phyloP scores from a whole-genome alignment of 2,329 filamentous ascomycete genomes.

The Elsinoe ampelina region DNA sequence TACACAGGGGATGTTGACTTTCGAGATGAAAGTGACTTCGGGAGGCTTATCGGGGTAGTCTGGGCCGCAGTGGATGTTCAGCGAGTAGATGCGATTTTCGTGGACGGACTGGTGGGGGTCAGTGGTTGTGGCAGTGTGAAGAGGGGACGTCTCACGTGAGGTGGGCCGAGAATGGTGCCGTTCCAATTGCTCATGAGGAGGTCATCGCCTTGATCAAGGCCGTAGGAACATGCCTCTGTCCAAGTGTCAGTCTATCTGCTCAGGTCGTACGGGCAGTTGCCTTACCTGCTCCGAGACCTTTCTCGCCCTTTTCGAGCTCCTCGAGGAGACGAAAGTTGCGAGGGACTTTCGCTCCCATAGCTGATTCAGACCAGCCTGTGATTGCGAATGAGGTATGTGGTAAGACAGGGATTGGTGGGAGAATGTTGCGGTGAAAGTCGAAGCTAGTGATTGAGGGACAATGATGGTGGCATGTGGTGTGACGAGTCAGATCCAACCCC shows the following conservation, averaged over 20 bases:
- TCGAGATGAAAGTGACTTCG: conserved; percentile 82
- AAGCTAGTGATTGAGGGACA: neutral
- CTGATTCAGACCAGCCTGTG: neutral
- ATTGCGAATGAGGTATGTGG: too few species aligned
- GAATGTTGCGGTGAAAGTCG: conserved; percentile 2
- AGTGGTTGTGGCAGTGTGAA: neutral
- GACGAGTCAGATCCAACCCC: conserved; percentile 4
- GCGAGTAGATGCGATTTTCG: conserved; percentile 97
- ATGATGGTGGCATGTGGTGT: conserved; percentile 5
- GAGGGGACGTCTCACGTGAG: conserved; percentile 59
- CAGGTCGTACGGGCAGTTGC: neutral
- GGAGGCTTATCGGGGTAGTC: conserved; percentile 86
- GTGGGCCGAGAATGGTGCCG: conserved; percentile 91
- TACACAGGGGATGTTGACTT: conserved; percentile 94
- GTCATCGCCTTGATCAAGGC: conserved; percentile 87
- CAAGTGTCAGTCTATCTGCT: conserved; percentile 12
- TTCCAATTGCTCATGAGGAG: conserved; percentile 98
- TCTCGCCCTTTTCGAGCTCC: conserved; percentile 98
- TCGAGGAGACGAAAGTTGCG: conserved; percentile 94
- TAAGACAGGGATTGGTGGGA: neutral
- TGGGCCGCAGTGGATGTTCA: conserved; percentile 90
- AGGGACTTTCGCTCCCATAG: conserved; percentile 67
- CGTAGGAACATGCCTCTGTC: conserved; percentile 90
- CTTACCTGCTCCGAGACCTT: conserved; percentile 80
- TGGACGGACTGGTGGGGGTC: conserved; percentile 62